phyloP scores from a whole-genome alignment of 2,329 filamentous ascomycete species.

The Cladosporium sphaerospermum region DNA sequence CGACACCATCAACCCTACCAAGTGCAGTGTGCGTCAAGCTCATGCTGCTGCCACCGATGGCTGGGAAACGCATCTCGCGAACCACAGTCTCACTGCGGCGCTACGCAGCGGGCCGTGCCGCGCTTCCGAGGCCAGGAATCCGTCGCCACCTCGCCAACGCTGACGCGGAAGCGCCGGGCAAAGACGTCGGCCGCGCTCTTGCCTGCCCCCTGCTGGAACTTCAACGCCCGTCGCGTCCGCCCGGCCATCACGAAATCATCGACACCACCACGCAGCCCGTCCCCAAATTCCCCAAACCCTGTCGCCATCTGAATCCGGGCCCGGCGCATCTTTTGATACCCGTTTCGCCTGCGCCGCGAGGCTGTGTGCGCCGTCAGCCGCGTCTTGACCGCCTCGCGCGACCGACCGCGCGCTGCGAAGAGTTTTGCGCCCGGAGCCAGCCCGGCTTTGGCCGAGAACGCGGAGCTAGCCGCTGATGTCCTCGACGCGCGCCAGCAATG shows the following conservation, averaged over 20 bases:
- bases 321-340: slow-evolving; percentile 14
- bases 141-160: no score
- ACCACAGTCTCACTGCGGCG: no score
- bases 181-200: neutral
- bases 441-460: neutral
- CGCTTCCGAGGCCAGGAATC: no score
- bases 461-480: slow-evolving; percentile 2
- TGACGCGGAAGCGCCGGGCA: neutral
- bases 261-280: slow-evolving; percentile 10
- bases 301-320: no score
- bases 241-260: slow-evolving; percentile 10
- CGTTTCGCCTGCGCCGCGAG: slow-evolving; percentile 12
- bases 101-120: no score
- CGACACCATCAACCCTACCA: no score
- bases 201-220: neutral
- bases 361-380: slow-evolving; percentile 3
- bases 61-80: no score
- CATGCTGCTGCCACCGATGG: no score
- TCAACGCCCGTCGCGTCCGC: neutral
- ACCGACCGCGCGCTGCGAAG: neutral
- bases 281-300: slow-evolving; percentile 6
- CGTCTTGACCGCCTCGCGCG: neutral
- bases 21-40: no score
- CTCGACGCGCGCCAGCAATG: slow-evolving; percentile 9
- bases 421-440: no score